Base-by-base conservation (phyloP, 2,329 filamentous ascomycete genomes). In the Conoideocrella luteorostrata region DNA sequence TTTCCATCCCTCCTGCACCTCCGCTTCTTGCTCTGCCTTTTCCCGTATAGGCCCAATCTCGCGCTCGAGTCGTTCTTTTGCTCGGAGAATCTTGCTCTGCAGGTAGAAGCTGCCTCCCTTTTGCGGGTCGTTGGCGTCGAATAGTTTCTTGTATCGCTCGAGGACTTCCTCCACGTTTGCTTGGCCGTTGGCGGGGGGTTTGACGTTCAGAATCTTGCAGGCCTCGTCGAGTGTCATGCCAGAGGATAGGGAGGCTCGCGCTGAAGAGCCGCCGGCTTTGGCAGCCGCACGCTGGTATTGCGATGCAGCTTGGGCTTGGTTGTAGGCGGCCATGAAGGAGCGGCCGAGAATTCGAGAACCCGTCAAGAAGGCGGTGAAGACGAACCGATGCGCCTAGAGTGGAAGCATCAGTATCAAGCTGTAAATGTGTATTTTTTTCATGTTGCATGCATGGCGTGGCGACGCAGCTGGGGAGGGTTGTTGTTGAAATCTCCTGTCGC, bases 41-140 rank as follows among this genome's bases (percentile, higher is more conserved):
- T 87, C 83, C 57, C 81, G 74, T 47, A 82, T 77, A 47, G 86
- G 81, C 51, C 82, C 75, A 32, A 93, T 71, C 67, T 98, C 91
- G 56, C 84, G 76, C 71, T 97, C 91, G 68, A 98, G 85, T 51
- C 93, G 75, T 69, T 98, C 91, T 57, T 91, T 80, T 46, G 93
- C 93, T 50, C 93, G 77, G 55, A 97, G 69, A 44, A 98, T 81
- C 71, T 98, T 98, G 75, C 91, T 97, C 69, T 98, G 93, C 39
- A 98, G 75, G 67, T 98, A 98, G 68, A 98, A 98, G 58, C 89
- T 96, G 42, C 93, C 93, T 28, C 93, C 93, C 61, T 95, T 95
- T 66, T 94, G 77, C 10, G 93, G 91, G 52, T 98, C 87, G 69
- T 98, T 98, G 55, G 80, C 72, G 66, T 98, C 93, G 63, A 96